Conservation (phyloP, 2,329 filamentous ascomycete genomes). For the Pseudopyricularia javanii region DNA sequence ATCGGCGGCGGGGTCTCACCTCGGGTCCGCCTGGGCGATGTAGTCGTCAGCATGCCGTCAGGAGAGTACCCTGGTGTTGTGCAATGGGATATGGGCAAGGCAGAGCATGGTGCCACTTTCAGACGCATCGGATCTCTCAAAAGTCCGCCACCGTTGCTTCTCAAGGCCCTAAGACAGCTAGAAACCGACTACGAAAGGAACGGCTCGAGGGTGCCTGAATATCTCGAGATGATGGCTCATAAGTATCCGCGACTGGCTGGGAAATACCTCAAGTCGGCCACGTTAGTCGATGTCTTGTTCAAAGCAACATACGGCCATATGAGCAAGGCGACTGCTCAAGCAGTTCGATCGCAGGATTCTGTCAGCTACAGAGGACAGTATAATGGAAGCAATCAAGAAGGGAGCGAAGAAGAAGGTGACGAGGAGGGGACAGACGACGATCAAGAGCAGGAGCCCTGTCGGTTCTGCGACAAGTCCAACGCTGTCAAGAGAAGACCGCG, state of each 20-base stretch:
- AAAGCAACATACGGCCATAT: too few species aligned
- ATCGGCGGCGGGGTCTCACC: conserved; percentile 20
- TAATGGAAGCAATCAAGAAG: too few species aligned
- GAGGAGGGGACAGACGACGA: too few species aligned
- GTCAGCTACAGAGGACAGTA: too few species aligned
- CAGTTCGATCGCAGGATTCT: too few species aligned
- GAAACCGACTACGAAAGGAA: background rate
- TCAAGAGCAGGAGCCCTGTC: background rate
- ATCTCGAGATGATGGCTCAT: too few species aligned
- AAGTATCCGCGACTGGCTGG: too few species aligned
- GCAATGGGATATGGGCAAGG: conserved; percentile 15
- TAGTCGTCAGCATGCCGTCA: conserved; percentile 15
- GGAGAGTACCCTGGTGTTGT: conserved; percentile 10
- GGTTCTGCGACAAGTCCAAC: background rate
- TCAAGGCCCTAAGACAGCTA: background rate
- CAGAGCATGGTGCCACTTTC: conserved; percentile 7
- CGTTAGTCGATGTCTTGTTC: too few species aligned
- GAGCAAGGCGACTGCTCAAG: too few species aligned
- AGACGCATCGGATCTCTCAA: conserved; percentile 1
- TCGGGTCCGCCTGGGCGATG: conserved; percentile 21
- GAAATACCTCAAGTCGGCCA: too few species aligned
- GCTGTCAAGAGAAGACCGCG: background rate
- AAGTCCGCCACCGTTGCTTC: conserved; percentile 1
- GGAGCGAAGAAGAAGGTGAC: too few species aligned
- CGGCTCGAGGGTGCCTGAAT: too few species aligned